Base-by-base conservation (phyloP, 176 grass and related monocot species). In the Miscanthus lutarioriparius region DNA sequence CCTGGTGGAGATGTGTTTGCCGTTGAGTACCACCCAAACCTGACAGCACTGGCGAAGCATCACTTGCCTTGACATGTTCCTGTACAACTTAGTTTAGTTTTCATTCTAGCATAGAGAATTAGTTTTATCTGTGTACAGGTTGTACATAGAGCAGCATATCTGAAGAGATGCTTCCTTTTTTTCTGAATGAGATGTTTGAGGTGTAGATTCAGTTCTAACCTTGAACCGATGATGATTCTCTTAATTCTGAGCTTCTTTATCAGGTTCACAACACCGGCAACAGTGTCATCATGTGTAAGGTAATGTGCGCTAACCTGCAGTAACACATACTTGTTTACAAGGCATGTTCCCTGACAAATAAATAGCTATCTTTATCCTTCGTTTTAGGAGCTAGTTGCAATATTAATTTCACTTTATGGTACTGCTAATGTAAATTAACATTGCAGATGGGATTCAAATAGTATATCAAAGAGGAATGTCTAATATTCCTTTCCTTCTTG, bases 1-100 rank as follows among this genome's bases (percentile, higher is more conserved):
- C 90, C 86, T 86, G 36, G 86, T 92, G 70, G 68, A 92, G 8
- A 89, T 22, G 37, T 89, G 70, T 69, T 86, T 92, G 8, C 90
- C 90, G 59, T 83, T 75, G 49, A 88, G 51, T 63, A 92, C 90
- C 30, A 80, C 36, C 83, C 79, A 89, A 64, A 92, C 12, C 41
- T 92, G 86, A 67, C 83, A 92, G 51, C 75, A 69, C n/a, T 82
- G 68, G 9, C 62, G 75, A 74, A 89, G 68, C 1, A 56, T 62
- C 32, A 12, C 83, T 45, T 92, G 14, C 79, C 70, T 86, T 80
- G 87, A 74, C 83, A 89, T 86, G 53, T 10, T 70, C 83, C 90
- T 92, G 86, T 48, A 78, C 32, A 86, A 40, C 3, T 74, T 76
- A 5, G 8, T 73, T 85, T 69, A 76, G 47, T 78, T 75, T 62